Evolutionary conservation across 306 rosid genomes (phyloP).

Genomic region (Luffa aegyptiaca): DNA sequence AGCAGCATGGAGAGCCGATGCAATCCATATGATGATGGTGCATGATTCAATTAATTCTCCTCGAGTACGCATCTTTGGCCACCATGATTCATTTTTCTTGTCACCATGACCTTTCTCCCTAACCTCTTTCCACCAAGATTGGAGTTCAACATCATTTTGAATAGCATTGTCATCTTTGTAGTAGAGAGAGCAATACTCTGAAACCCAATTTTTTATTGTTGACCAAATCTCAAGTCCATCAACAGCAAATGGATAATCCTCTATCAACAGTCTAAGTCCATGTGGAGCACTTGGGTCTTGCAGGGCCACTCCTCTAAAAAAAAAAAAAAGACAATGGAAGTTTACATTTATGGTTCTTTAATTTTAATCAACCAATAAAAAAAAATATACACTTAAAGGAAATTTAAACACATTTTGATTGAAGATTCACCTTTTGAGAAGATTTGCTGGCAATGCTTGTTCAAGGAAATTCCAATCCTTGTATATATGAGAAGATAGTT

Average conservation of each 20-base stretch:
- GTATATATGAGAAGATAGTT: constrained; percentile 50
- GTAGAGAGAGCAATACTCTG: constrained; percentile 53
- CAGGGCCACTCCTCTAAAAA: constrained; percentile 53
- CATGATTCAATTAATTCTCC: constrained; percentile 44
- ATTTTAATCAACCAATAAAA: too few species aligned
- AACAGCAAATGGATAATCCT: constrained; percentile 73
- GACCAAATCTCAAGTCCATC: constrained; percentile 74
- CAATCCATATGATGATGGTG: constrained; percentile 51
- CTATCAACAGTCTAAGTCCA: constrained; percentile 45
- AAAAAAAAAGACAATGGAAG: too few species aligned
- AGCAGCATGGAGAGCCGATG: constrained; percentile 69
- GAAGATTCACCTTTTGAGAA: constrained; percentile 46
- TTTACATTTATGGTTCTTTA: too few species aligned
- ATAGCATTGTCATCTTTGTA: constrained; percentile 30
- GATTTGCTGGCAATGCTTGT: constrained; percentile 66
- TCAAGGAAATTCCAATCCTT: constrained; percentile 68
- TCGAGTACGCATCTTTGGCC: constrained; percentile 51
- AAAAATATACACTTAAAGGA: background rate
- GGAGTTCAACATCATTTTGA: constrained; percentile 36
- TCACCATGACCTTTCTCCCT: constrained; percentile 58
- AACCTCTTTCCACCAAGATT: constrained; percentile 70
- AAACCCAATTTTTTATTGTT: constrained; percentile 51
- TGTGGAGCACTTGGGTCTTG: constrained; percentile 41
- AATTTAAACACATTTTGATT: too few species aligned
- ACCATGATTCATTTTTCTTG: constrained; percentile 57